Percentiles rank a stretch among this genome's conserved stretches.
phyloP scores from a whole-genome alignment of 257 asterid genomes.

The Cynanchum wilfordii region DNA sequence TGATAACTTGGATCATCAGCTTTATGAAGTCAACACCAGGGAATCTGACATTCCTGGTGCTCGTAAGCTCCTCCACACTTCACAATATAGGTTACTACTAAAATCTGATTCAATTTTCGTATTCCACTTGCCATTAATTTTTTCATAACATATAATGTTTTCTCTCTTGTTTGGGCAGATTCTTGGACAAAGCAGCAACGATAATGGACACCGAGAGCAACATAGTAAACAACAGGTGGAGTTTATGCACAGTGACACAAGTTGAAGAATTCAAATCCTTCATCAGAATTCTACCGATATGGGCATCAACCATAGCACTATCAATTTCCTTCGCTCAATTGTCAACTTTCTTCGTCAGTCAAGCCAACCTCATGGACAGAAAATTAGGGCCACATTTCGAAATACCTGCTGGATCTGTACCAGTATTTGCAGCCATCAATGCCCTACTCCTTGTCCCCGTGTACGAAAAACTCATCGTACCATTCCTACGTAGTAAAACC shows the following conservation, averaged over 20 bases:
- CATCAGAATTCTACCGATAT: conserved; percentile 49
- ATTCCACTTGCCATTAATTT: no score
- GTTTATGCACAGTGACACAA: conserved; percentile 60
- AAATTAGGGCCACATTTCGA: conserved; percentile 32
- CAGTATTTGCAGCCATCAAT: conserved; percentile 57
- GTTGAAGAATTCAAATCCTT: conserved; percentile 69
- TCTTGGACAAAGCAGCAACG: conserved; percentile 67
- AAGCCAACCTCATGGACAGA: conserved; percentile 50
- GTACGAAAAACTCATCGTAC: conserved; percentile 53
- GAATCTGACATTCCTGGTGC: conserved; percentile 65
- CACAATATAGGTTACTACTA: conserved; percentile 45
- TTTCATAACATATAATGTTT: background rate
- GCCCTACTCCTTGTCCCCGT: conserved; percentile 59
- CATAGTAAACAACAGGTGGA: conserved; percentile 38
- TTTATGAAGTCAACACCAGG: conserved; percentile 50
- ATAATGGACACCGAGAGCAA: conserved; percentile 29
- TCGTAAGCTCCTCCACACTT: conserved; percentile 47
- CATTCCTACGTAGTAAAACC: conserved; percentile 45
- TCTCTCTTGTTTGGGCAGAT: conserved; percentile 21
- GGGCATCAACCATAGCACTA: conserved; percentile 74
- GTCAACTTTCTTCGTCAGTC: conserved; percentile 63
- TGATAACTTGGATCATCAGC: conserved; percentile 8
- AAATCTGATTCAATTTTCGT: no score
- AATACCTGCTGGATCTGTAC: conserved; percentile 59
- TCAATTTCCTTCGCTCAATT: conserved; percentile 71